Conservation (phyloP, 2,329 filamentous ascomycete genomes). For the Microcera coccophila region DNA sequence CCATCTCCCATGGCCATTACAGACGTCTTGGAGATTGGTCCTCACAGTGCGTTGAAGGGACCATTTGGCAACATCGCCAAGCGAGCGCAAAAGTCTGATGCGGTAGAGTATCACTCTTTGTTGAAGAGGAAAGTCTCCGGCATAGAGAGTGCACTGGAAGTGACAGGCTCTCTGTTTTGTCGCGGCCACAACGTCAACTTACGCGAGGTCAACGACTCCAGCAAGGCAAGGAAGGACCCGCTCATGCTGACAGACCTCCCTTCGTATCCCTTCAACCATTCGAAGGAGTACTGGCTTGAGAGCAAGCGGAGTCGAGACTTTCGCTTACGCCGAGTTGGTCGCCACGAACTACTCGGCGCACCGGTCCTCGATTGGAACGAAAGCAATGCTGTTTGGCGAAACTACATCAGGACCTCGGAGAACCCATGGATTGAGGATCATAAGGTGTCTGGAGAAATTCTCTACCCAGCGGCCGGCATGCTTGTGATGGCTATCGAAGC, state of each 20-base stretch:
- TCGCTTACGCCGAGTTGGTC: neutral
- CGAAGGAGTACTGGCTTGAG: slow-evolving; percentile 4
- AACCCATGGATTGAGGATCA: slow-evolving; percentile 54
- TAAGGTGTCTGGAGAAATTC: slow-evolving; percentile 46
- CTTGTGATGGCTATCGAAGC: slow-evolving; percentile 43
- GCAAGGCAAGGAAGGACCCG: too few species aligned
- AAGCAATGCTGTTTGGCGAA: neutral
- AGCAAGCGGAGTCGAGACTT: neutral
- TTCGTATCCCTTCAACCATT: slow-evolving; percentile 6
- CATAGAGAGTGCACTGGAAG: neutral
- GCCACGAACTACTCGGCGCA: slow-evolving; percentile 1
- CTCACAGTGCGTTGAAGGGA: slow-evolving; percentile 18
- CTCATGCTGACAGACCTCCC: slow-evolving; percentile 4
- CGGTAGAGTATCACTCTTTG: slow-evolving; percentile 26
- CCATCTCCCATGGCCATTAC: neutral
- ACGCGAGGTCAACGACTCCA: slow-evolving; percentile 22
- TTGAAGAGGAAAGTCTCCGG: slow-evolving; percentile 29
- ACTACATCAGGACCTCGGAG: neutral
- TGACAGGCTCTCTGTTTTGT: neutral
- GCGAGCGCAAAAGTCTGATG: slow-evolving; percentile 16
- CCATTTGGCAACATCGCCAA: slow-evolving; percentile 26
- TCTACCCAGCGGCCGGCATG: slow-evolving; percentile 45
- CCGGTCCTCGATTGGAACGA: slow-evolving; percentile 1
- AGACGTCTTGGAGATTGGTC: slow-evolving; percentile 22
- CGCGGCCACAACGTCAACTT: slow-evolving; percentile 42